Evolutionary conservation across 192 early-diverging fungal genomes (phyloP).

Genomic region (Backusella psychrophila): DNA sequence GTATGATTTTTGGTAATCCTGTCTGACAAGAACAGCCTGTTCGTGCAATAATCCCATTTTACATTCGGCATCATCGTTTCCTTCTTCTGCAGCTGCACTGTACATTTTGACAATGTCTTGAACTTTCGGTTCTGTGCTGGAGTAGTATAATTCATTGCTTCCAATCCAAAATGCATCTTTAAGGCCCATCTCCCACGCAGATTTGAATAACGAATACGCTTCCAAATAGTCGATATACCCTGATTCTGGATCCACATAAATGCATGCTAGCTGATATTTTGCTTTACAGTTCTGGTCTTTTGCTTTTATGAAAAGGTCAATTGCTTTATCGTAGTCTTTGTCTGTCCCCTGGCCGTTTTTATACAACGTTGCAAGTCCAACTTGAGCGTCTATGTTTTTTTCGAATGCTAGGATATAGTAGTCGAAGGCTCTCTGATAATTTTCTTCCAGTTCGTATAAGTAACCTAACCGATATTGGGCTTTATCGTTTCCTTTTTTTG

Average conservation of each 20-base stretch:
- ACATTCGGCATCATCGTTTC: background rate
- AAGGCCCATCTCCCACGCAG: background rate
- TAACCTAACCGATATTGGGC: background rate
- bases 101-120: background rate
- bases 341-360: background rate
- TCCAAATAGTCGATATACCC: background rate
- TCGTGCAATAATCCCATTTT: background rate
- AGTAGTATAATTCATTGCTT: background rate
- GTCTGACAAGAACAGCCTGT: background rate
- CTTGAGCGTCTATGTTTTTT: background rate
- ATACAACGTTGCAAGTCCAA: background rate
- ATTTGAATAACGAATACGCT: background rate
- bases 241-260: slow-evolving; percentile 1
- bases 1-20: background rate
- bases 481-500: background rate
- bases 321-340: background rate
- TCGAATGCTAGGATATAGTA: background rate
- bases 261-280: background rate
- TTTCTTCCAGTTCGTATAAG: background rate
- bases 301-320: background rate
- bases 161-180: background rate
- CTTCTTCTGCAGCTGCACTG: background rate
- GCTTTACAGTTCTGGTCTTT: background rate
- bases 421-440: background rate
- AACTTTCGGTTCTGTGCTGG: background rate